Evolutionary conservation across 2,329 filamentous ascomycete species (phyloP), one percentile per base, ranked within the genome.

Genomic region (Diaporthe batatas): DNA sequence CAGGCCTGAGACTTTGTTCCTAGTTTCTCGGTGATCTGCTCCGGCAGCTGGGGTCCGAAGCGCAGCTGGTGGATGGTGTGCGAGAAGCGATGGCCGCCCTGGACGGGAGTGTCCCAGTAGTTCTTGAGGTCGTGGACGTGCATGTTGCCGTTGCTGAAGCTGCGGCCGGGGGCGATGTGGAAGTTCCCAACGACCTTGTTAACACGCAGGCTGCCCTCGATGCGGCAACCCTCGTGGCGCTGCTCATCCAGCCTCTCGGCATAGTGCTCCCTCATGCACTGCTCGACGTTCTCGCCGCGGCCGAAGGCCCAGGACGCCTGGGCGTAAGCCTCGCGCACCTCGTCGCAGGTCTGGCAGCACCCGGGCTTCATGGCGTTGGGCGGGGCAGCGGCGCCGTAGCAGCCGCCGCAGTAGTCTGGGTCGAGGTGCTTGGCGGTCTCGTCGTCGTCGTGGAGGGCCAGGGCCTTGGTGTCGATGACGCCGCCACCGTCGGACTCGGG

Each of bases 101-200:
- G 87, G 71, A 92, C 87, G 42, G 91, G 89, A 29, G 88, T 89
- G 76, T 96, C 92, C 86, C 94, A 93, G 88, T 98, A 99, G 86
- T 96, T 97, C 83, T 98, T 95, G 75, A 99, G 87, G 80, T 99
- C 97, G 85, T 99, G 96, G 25, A 98, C 94, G 84, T 99, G 96
- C 90, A 98, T 93, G 85, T 98, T 97, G 77, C 94, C 95, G 80
- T 94, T 97, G 83, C 93, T 97, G 89, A 98, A 98, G 82, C 93
- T 96, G 83, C 96, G 94, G 78, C 96, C 96, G 1, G 96, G 96
- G 0, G 97, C 96, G 78, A 99, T 93, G 83, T 99, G 96, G 89
- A 99, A 99, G 86, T 99, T 99, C 72, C 96, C 96, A 70, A 99
- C 90, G 34, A 99, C 96, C 85, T 99, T 99, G 88, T 99, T 99